Evolutionary conservation across 2,329 filamentous ascomycete genomes (phyloP).

Genomic region (Diaporthe sp.): DNA sequence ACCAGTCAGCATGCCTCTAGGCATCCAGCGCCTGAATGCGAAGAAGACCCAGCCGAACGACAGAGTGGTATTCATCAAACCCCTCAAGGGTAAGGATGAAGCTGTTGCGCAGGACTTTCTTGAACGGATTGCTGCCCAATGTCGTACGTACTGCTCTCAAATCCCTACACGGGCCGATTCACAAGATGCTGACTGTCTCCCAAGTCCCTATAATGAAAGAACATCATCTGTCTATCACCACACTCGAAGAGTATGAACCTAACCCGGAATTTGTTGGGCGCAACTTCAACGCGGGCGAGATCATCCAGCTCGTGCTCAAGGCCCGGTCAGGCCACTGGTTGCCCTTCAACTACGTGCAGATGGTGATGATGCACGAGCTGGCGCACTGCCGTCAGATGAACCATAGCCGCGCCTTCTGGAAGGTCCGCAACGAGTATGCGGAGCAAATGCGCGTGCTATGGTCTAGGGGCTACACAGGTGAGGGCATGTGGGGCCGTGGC

Average conservation of each 20-base stretch:
- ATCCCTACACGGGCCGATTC: background rate
- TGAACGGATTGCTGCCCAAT: slow-evolving; percentile 85
- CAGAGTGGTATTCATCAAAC: slow-evolving; percentile 88
- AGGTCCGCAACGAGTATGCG: slow-evolving; percentile 80
- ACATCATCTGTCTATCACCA: slow-evolving; percentile 74
- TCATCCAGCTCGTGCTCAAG: slow-evolving; percentile 86
- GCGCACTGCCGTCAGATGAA: slow-evolving; percentile 95
- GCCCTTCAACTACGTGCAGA: slow-evolving; percentile 86
- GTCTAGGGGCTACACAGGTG: slow-evolving; percentile 79
- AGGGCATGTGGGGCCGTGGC: slow-evolving; percentile 87
- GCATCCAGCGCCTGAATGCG: slow-evolving; percentile 84
- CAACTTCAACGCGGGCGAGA: slow-evolving; percentile 91
- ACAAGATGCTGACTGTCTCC: slow-evolving; percentile 6
- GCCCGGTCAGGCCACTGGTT: slow-evolving; percentile 79
- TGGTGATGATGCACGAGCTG: slow-evolving; percentile 96
- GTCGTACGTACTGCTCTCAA: slow-evolving; percentile 62
- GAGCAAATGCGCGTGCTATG: slow-evolving; percentile 79
- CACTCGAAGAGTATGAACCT: slow-evolving; percentile 84
- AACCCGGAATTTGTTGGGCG: slow-evolving; percentile 88
- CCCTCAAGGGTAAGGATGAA: slow-evolving; percentile 75
- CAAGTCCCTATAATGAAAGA: slow-evolving; percentile 78
- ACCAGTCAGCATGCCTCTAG: slow-evolving; percentile 74
- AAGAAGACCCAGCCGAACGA: slow-evolving; percentile 81
- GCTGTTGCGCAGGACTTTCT: slow-evolving; percentile 77
- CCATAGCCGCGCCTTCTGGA: slow-evolving; percentile 85